A percentile compares a stretch with the other conserved stretches of the same genome.
Conservation (phyloP, 148 eudicot genomes). For the Simmondsia chinensis region DNA sequence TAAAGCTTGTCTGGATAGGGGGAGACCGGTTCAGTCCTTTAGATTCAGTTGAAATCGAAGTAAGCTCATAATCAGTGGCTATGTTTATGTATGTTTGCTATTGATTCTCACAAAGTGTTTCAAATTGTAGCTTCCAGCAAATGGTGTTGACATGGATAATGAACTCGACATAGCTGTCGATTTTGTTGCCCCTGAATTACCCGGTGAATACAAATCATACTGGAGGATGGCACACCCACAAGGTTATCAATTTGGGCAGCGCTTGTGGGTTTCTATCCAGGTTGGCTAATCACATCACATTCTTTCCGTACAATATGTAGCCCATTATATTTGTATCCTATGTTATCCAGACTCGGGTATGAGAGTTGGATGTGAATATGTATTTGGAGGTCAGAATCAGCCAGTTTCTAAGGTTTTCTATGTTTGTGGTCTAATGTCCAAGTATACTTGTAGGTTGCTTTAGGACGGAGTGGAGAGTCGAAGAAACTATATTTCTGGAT, state of each 20-base stretch:
- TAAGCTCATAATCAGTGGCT: too few species aligned
- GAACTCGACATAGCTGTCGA: constrained; percentile 73
- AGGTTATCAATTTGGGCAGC: constrained; percentile 79
- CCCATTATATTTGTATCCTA: too few species aligned
- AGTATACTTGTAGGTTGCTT: too few species aligned
- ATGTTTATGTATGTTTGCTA: not conserved
- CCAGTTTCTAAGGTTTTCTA: not conserved
- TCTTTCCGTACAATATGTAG: too few species aligned
- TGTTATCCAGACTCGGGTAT: too few species aligned
- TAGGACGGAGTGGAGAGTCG: too few species aligned
- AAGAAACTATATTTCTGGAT: too few species aligned
- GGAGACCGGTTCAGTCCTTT: constrained; percentile 45
- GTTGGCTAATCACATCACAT: too few species aligned
- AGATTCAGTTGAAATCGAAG: constrained; percentile 45
- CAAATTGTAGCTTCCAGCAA: constrained; percentile 30
- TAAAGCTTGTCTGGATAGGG: constrained; percentile 63
- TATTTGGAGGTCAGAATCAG: not conserved
- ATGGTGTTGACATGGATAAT: constrained; percentile 33
- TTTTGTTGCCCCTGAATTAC: constrained; percentile 63
- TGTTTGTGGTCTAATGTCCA: too few species aligned
- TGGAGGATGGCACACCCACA: constrained; percentile 76
- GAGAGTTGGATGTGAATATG: too few species aligned
- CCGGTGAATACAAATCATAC: constrained; percentile 64
- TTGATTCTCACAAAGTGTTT: not conserved
- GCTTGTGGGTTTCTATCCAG: constrained; percentile 77